phyloP scores from a whole-genome alignment of 2,329 filamentous ascomycete genomes.

The Aspergillus persii region DNA sequence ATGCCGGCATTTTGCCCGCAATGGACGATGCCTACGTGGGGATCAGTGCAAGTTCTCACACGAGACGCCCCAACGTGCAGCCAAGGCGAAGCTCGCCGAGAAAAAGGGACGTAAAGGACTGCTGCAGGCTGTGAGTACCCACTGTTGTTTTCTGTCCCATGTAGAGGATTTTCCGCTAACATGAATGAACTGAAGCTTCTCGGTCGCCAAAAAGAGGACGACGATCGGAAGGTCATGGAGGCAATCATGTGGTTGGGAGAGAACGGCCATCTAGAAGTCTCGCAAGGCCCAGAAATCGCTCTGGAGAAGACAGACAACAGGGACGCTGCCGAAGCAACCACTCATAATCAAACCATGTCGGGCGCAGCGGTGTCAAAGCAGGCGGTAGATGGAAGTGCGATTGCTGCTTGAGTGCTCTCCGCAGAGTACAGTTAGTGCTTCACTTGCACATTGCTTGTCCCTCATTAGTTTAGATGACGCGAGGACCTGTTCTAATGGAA shows the following conservation, averaged over 20 bases:
- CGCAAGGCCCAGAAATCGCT: slow-evolving; percentile 1
- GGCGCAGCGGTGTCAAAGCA: background rate
- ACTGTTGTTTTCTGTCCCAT: background rate
- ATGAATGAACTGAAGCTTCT: slow-evolving; percentile 31
- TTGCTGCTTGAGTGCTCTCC: background rate
- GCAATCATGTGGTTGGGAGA: slow-evolving; percentile 44
- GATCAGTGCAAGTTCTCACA: slow-evolving; percentile 44
- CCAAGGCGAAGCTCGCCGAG: slow-evolving; percentile 27
- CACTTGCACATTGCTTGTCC: background rate
- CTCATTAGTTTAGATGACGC: background rate
- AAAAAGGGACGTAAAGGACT: slow-evolving; percentile 41
- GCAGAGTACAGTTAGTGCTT: background rate
- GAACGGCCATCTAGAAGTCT: slow-evolving; percentile 37
- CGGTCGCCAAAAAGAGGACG: slow-evolving; percentile 43
- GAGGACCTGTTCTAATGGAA: background rate
- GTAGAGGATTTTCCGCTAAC: slow-evolving; percentile 5
- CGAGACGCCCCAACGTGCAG: slow-evolving; percentile 30
- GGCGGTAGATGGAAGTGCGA: background rate
- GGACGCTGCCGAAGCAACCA: background rate
- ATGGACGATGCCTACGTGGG: slow-evolving; percentile 43
- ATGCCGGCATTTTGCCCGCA: slow-evolving; percentile 43
- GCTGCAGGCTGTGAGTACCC: slow-evolving; percentile 40
- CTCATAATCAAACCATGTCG: background rate
- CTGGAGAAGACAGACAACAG: slow-evolving; percentile 2
- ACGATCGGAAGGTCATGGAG: slow-evolving; percentile 41